Conservation (phyloP, 2,329 filamentous ascomycete genomes). For the Fusarium marasasianum region DNA sequence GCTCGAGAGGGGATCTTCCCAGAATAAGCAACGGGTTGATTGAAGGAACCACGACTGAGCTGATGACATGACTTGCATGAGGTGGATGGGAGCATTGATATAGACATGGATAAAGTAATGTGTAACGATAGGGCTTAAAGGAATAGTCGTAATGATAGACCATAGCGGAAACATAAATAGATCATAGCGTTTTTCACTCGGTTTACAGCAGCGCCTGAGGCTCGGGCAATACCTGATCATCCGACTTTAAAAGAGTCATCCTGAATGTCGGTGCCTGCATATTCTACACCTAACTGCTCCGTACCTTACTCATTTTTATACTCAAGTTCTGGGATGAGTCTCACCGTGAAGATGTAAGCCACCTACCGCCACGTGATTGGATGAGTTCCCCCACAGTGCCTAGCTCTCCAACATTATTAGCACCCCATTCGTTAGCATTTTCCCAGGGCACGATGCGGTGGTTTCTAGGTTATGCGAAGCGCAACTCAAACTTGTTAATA, state of each 20-base stretch:
- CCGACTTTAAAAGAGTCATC: neutral
- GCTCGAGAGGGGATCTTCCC: slow-evolving; percentile 37
- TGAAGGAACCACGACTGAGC: slow-evolving; percentile 11
- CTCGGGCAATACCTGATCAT: neutral
- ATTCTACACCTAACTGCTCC: neutral
- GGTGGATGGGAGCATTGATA: neutral
- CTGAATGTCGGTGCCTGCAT: neutral
- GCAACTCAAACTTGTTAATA: slow-evolving; percentile 15
- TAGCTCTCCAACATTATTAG: slow-evolving; percentile 4
- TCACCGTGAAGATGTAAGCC: neutral
- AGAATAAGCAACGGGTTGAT: slow-evolving; percentile 40
- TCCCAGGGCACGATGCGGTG: slow-evolving; percentile 23
- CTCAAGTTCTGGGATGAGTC: neutral
- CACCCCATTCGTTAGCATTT: slow-evolving; percentile 26
- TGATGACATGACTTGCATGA: slow-evolving; percentile 1
- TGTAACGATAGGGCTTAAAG: slow-evolving; percentile 16
- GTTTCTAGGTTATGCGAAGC: slow-evolving; percentile 31
- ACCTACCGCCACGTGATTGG: slow-evolving; percentile 15
- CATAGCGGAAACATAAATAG: slow-evolving; percentile 3
- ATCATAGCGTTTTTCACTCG: neutral
- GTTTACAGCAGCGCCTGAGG: neutral
- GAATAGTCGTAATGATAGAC: slow-evolving; percentile 11
- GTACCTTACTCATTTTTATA: neutral
- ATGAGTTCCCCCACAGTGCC: slow-evolving; percentile 13
- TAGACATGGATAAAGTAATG: slow-evolving; percentile 3